Percentiles rank a stretch among this genome's conserved stretches.
These are phyloP conservation scores for Fusarium ramigenum DNA, from an alignment of 2,329 filamentous ascomycete genomes.

Conservation along the genomic window DNA sequence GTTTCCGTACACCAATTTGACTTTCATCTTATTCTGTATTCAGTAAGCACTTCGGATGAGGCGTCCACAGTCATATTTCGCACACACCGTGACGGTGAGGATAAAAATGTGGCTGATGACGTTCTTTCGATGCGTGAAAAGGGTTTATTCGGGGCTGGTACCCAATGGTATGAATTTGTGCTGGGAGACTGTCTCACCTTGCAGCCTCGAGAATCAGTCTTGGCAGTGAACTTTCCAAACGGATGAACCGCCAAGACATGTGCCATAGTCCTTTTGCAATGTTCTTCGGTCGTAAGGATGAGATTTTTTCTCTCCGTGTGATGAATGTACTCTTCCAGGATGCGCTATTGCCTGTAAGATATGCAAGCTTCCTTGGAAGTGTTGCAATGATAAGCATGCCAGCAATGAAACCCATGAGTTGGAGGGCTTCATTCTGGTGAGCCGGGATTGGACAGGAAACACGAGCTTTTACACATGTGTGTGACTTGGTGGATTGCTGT, in stretches of 20 bases:
- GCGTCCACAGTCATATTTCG: background rate
- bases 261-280: background rate
- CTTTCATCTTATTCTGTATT: background rate
- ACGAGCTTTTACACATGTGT: background rate
- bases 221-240: background rate
- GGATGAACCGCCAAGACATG: background rate
- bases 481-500: background rate
- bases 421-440: slow-evolving; percentile 26
- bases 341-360: background rate
- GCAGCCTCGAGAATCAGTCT: background rate
- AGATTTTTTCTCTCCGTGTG: background rate
- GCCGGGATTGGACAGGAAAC: slow-evolving; percentile 25
- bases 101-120: slow-evolving; percentile 19
- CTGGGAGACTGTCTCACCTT: slow-evolving; percentile 1
- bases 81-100: slow-evolving; percentile 6
- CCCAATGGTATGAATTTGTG: background rate
- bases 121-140: background rate
- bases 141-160: background rate
- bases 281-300: slow-evolving; percentile 14
- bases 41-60: slow-evolving; percentile 11
- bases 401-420: slow-evolving; percentile 1
- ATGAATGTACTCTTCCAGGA: background rate
- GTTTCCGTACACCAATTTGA: slow-evolving; percentile 5
- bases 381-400: slow-evolving; percentile 4
- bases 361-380: slow-evolving; percentile 5